These are phyloP conservation scores for Skeletonema potamos DNA, from an alignment of 108 stramenopile genomes.

Conservation along the genomic window DNA sequence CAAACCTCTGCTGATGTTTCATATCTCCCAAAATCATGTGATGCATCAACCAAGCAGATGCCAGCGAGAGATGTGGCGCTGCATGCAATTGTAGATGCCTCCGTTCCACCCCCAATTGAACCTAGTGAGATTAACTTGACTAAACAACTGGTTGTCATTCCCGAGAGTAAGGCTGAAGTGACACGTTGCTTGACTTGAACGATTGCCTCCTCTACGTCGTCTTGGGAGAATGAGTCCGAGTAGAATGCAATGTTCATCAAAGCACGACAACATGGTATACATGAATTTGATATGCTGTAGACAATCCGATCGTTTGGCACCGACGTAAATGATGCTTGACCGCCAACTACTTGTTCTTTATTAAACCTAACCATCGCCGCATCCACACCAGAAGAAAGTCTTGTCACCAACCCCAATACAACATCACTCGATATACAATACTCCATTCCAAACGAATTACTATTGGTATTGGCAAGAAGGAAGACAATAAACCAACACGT, in stretches of 20 bases:
- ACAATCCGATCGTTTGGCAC: background rate
- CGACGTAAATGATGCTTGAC: background rate
- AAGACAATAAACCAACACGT: conserved; percentile 37
- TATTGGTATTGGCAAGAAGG: conserved; percentile 10
- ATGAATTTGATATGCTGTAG: background rate
- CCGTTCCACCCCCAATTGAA: conserved; percentile 15
- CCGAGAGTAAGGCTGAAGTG: background rate
- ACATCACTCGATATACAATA: background rate
- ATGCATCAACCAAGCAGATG: conserved; percentile 22
- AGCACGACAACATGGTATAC: conserved; percentile 30
- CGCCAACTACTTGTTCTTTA: background rate
- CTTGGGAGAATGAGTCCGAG: conserved; percentile 1
- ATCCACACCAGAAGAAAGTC: conserved; percentile 7
- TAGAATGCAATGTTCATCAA: conserved; percentile 22
- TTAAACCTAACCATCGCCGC: conserved; percentile 11
- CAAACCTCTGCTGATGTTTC: background rate
- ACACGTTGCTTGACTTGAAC: background rate
- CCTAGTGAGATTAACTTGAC: conserved; percentile 19
- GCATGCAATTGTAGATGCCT: conserved; percentile 15
- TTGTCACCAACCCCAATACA: background rate
- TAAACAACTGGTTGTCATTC: conserved; percentile 12
- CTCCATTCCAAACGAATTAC: background rate
- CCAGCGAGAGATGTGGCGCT: conserved; percentile 25
- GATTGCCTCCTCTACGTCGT: background rate
- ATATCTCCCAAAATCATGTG: background rate